These are phyloP conservation scores for Nicotiana rustica DNA, from an alignment of 305 asterid species.

Conservation along the genomic window DNA sequence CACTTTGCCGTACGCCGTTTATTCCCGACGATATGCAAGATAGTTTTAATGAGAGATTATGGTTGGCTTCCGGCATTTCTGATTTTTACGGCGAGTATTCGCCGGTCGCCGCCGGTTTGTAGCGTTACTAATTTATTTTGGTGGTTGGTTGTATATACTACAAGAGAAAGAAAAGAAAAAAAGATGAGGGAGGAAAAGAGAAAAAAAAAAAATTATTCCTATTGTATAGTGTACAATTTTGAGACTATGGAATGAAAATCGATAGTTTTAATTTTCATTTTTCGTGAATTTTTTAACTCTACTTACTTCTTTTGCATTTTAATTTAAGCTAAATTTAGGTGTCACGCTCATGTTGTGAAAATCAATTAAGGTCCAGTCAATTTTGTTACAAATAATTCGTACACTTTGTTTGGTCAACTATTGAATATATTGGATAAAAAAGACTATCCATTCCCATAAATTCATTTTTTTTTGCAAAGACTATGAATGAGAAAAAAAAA, in stretches of 20 bases:
- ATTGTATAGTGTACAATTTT: slow-evolving; percentile 37
- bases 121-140: slow-evolving; percentile 12
- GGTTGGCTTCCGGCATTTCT: slow-evolving; percentile 75
- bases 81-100: slow-evolving; percentile 71
- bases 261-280: not conserved
- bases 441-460: no score
- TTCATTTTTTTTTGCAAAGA: no score
- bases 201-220: not conserved
- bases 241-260: slow-evolving; percentile 24
- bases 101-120: slow-evolving; percentile 56
- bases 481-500: no score
- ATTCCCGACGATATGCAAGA: slow-evolving; percentile 81
- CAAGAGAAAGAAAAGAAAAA: not conserved
- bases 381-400: no score
- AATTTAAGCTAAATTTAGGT: no score
- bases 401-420: no score
- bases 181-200: not conserved
- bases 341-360: no score
- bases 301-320: no score
- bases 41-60: slow-evolving; percentile 64
- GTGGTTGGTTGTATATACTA: slow-evolving; percentile 25
- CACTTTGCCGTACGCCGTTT: slow-evolving; percentile 70
- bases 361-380: no score
- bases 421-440: no score
- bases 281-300: not conserved